Conservation (phyloP, 768 basidiomycete genomes). For the Leccinum obscurum region DNA sequence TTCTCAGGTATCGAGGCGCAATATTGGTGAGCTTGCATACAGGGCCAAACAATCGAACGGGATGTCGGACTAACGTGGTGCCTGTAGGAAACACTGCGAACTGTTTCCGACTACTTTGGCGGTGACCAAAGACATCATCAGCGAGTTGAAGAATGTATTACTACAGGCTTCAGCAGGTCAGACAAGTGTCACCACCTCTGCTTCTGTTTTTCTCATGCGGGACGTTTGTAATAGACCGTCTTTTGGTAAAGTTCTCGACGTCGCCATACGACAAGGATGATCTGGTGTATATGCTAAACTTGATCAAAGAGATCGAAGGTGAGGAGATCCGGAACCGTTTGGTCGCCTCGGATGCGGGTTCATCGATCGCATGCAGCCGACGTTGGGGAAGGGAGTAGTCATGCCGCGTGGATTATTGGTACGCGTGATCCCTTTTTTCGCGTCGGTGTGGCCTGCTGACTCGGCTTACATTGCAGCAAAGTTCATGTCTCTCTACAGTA, state of each 20-base stretch:
- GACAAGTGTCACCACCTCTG: neutral
- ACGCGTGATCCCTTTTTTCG: neutral
- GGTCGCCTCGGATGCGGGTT: neutral
- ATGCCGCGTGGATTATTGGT: conserved; percentile 32
- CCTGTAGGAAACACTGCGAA: conserved; percentile 32
- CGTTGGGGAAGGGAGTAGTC: conserved; percentile 6
- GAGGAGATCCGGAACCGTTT: neutral
- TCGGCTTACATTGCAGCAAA: conserved; percentile 16
- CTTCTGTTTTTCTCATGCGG: neutral
- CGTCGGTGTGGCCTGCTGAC: conserved; percentile 6
- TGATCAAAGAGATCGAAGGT: conserved; percentile 33
- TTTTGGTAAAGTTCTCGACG: conserved; percentile 34
- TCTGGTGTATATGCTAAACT: conserved; percentile 27
- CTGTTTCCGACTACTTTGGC: conserved; percentile 28
- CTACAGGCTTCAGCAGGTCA: conserved; percentile 34
- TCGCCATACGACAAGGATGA: conserved; percentile 27
- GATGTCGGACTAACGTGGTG: neutral
- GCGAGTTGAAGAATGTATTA: conserved; percentile 23
- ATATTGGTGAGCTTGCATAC: conserved; percentile 26
- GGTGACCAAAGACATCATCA: conserved; percentile 20
- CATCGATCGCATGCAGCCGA: conserved; percentile 9
- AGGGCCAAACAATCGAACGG: neutral
- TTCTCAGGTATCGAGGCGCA: conserved; percentile 29
- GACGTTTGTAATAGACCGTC: conserved; percentile 22
- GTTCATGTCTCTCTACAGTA: conserved; percentile 33